Percentiles rank a stretch among this genome's conserved stretches.
These are phyloP conservation scores for Metschnikowia baotianmanensis DNA, from an alignment of 805 yeast species.

Conservation along the genomic window DNA sequence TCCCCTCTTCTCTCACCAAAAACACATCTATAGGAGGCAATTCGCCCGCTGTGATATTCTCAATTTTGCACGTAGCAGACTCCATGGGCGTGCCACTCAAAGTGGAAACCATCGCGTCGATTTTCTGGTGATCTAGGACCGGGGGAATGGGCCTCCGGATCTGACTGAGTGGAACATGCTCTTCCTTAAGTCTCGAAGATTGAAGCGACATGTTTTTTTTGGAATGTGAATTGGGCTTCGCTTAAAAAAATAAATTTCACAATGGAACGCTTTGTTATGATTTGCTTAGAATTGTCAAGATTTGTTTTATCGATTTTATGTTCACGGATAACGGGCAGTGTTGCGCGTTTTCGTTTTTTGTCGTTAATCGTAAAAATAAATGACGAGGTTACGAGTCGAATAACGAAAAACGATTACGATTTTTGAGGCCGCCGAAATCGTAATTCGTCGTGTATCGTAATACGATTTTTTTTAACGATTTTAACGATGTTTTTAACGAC, in stretches of 20 bases:
- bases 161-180: conserved; percentile 61
- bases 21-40: conserved; percentile 83
- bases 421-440: too few species aligned
- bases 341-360: conserved; percentile 98
- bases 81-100: conserved; percentile 62
- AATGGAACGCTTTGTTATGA: neutral
- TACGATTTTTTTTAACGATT: too few species aligned
- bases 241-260: too few species aligned
- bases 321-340: conserved; percentile 45
- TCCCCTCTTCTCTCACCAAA: conserved; percentile 60
- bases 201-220: conserved; percentile 35
- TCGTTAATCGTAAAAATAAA: conserved; percentile 86
- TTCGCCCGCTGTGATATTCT: conserved; percentile 55
- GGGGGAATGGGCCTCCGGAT: conserved; percentile 86
- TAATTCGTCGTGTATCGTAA: too few species aligned
- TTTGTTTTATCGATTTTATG: neutral
- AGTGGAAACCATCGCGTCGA: conserved; percentile 76
- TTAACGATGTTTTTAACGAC: too few species aligned
- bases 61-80: conserved; percentile 56
- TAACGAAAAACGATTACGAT: too few species aligned
- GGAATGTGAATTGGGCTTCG: too few species aligned
- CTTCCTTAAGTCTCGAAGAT: conserved; percentile 52
- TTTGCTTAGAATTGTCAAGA: conserved; percentile 30
- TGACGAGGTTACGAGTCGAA: too few species aligned
- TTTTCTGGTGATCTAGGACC: conserved; percentile 69